Base-by-base conservation (phyloP, 2,329 filamentous ascomycete species). In the Stagonosporopsis tanaceti region DNA sequence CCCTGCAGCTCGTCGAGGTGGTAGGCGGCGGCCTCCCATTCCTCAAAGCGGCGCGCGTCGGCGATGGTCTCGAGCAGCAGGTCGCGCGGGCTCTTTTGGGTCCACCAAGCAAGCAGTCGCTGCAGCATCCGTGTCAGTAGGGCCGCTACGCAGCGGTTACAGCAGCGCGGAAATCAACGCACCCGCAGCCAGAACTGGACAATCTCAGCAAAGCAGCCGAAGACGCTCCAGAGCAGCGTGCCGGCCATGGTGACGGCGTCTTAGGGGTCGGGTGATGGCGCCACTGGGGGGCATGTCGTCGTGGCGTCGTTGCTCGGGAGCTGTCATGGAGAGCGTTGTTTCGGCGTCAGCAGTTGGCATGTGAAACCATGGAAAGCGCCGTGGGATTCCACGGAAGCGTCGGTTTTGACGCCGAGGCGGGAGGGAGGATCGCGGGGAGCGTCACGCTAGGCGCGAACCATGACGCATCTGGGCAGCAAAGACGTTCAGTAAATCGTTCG, bases 21-120 rank as follows among this genome's bases (percentile, higher is more conserved):
- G 62, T 90, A 85, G 1, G 93, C 92, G n/a, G 89, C 88, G 63
- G 89, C 88, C 72, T 94, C 89, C 92, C 93, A 97, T 72, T 95
- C 89, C 70, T 95, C 91, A 71, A 89, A 96, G 25, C 84, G 83
- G 62, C 86, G 82, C 17, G 92, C 90, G 57, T 86, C 84, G 50
- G 82, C 83, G 45, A 96, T 80, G 24, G 83, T 80, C 59, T 89
- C 83, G 40, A 89, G 82, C 79, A 91, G 88, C 52, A 87, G 79
- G 62, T 89, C 86, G 46, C 85, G 82, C 2, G 85, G 84, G 47
- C 84, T 89, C 74, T 85, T 89, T 61, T 84, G 83, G 53, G 78
- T 84, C 80, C 88, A 89, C 87, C 90, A 92, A 52, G 80, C 80
- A 60, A 85, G 79, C 47, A 92, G 78, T 80, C 86, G 89, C 91